Conservation (phyloP, 1,284 basidiomycete genomes). For the Sporisorium scitamineum region DNA sequence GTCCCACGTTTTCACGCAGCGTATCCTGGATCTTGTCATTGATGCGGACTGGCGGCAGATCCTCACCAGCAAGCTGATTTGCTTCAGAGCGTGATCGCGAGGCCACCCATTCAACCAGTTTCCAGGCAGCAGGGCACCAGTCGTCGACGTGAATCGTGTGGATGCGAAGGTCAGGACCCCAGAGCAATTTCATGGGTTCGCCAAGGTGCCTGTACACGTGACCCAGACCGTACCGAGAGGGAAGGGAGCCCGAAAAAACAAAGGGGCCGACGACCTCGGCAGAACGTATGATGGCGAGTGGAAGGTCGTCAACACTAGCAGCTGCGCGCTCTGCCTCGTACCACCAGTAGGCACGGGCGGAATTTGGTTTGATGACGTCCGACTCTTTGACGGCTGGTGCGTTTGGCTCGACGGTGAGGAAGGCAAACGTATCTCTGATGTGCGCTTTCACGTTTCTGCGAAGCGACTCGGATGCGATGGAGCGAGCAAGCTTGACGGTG, state of each 20-base stretch:
- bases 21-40: conserved; percentile 45
- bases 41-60: conserved; percentile 40
- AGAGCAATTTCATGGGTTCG: conserved; percentile 51
- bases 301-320: conserved; percentile 40
- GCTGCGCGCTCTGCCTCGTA: conserved; percentile 58
- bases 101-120: conserved; percentile 40
- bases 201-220: conserved; percentile 34
- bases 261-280: conserved; percentile 54
- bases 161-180: conserved; percentile 52
- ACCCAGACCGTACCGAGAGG: conserved; percentile 37
- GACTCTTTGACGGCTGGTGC: conserved; percentile 36
- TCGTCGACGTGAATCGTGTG: conserved; percentile 54
- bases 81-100: conserved; percentile 32
- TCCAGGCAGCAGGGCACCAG: conserved; percentile 51
- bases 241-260: conserved; percentile 28
- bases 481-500: conserved; percentile 47
- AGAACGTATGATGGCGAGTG: conserved; percentile 50
- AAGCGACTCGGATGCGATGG: conserved; percentile 38
- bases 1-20: conserved; percentile 32
- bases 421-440: conserved; percentile 50
- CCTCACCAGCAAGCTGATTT: conserved; percentile 45
- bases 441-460: conserved; percentile 44
- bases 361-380: conserved; percentile 38
- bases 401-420: conserved; percentile 45
- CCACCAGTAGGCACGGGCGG: conserved; percentile 49